These are phyloP conservation scores for Catharanthus roseus DNA, from an alignment of 257 asterid genomes.

Conservation along the genomic window DNA sequence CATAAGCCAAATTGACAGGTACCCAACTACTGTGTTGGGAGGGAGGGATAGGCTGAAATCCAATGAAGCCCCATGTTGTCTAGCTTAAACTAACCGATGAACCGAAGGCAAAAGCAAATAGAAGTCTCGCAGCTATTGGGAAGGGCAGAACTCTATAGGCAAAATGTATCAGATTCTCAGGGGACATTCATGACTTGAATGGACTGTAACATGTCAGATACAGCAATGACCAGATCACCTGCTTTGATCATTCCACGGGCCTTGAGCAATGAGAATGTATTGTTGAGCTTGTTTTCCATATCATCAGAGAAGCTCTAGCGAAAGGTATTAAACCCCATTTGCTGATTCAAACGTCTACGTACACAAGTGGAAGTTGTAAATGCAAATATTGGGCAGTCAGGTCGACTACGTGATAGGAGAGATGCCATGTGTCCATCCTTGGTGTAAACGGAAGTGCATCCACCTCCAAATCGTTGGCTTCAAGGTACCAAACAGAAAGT, in stretches of 20 bases:
- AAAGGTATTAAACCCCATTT: constrained; percentile 95
- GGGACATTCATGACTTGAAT: constrained; percentile 98
- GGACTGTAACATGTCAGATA: constrained; percentile 94
- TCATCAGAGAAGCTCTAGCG: constrained; percentile 90
- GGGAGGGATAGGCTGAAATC: not conserved
- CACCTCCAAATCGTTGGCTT: constrained; percentile 87
- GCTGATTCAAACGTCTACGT: constrained; percentile 88
- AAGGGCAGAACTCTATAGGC: not conserved
- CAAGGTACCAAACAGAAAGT: constrained; percentile 18
- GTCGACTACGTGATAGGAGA: constrained; percentile 88
- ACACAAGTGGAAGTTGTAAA: constrained; percentile 76
- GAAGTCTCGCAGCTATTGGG: not conserved
- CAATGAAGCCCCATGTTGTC: not conserved
- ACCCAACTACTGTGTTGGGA: not conserved
- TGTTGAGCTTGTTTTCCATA: constrained; percentile 93
- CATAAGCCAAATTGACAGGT: not conserved
- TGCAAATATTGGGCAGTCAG: constrained; percentile 96
- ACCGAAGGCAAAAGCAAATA: not conserved
- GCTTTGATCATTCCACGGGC: constrained; percentile 93
- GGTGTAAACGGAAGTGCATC: constrained; percentile 94
- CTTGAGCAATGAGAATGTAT: constrained; percentile 79
- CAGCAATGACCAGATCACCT: constrained; percentile 91
- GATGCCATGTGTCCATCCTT: constrained; percentile 96
- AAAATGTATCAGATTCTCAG: constrained; percentile 20
- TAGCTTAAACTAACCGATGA: constrained; percentile 8